Evolutionary conservation across 495 filamentous ascomycete species (phyloP).

Genomic region (Cercophora sp.): DNA sequence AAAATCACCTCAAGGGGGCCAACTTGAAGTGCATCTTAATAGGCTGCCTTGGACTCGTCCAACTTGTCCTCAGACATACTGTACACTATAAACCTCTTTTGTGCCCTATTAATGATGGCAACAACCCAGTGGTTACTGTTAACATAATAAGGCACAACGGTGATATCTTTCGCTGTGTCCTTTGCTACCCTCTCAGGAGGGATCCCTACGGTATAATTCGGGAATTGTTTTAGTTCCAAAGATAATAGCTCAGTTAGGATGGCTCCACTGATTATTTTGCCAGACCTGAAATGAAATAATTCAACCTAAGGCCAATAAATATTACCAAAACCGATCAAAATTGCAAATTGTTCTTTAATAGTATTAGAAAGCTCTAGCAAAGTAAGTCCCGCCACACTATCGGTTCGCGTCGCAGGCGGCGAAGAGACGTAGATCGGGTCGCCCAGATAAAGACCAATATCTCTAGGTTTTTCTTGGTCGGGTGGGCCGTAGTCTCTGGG

Average conservation of each 20-base stretch:
- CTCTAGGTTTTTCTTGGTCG: neutral
- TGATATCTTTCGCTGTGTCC: neutral
- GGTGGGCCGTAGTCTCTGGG: neutral
- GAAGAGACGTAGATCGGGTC: constrained; percentile 1
- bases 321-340: neutral
- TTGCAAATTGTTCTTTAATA: neutral
- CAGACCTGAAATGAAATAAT: neutral
- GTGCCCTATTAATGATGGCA: neutral
- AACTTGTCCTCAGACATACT: neutral
- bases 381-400: neutral
- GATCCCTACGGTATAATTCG: neutral
- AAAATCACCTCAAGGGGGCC: neutral
- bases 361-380: constrained; percentile 1
- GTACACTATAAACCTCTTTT: neutral
- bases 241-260: neutral
- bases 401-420: neutral
- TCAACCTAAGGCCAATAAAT: neutral
- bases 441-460: neutral
- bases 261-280: neutral
- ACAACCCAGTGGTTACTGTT: constrained; percentile 2
- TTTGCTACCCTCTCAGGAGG: neutral
- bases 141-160: neutral
- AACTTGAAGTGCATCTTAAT: constrained; percentile 1
- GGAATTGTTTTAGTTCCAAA: constrained; percentile 1
- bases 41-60: neutral